Percentiles rank a stretch among this genome's conserved stretches.
Evolutionary conservation across 1,139 yeast species (phyloP).

Genomic region (Eremothecium cymbalariae): DNA sequence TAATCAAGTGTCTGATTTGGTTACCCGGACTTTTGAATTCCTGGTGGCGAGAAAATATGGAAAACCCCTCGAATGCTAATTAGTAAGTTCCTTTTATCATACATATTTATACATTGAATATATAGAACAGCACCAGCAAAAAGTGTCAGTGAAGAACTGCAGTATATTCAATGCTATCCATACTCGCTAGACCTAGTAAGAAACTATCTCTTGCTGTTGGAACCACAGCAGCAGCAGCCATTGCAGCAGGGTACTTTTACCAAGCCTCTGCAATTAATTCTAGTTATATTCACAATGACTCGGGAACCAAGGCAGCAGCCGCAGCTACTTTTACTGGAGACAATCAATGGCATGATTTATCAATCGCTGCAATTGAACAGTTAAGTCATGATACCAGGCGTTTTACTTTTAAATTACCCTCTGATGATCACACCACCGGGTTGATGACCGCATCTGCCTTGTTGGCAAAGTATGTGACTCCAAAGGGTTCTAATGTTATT

Average conservation of each 20-base stretch:
- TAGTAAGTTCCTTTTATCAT: too few relatives aligned
- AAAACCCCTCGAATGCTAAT: too few relatives aligned
- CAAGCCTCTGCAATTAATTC: slow-evolving; percentile 36
- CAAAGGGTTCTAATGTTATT: slow-evolving; percentile 79
- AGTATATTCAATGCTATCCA: slow-evolving; percentile 21
- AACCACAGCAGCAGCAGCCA: slow-evolving; percentile 46
- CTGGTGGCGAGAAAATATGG: too few relatives aligned
- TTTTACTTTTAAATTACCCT: slow-evolving; percentile 64
- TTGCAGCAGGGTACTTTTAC: slow-evolving; percentile 42
- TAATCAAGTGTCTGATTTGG: too few relatives aligned
- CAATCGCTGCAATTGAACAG: slow-evolving; percentile 44
- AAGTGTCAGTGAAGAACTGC: too few relatives aligned
- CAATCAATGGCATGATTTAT: slow-evolving; percentile 74
- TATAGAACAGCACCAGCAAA: too few relatives aligned
- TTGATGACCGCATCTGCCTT: slow-evolving; percentile 73
- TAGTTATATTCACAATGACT: slow-evolving; percentile 36
- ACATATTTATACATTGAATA: too few relatives aligned
- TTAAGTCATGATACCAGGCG: slow-evolving; percentile 55
- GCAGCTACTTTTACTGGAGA: slow-evolving; percentile 58
- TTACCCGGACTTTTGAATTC: too few relatives aligned
- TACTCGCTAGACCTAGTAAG: slow-evolving; percentile 22
- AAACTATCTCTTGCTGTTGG: slow-evolving; percentile 38
- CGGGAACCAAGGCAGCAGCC: slow-evolving; percentile 37
- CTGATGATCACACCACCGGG: slow-evolving; percentile 65
- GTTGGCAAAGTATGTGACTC: slow-evolving; percentile 71